These are phyloP conservation scores for Malus sylvestris DNA, from an alignment of 306 rosid species.

Conservation along the genomic window DNA sequence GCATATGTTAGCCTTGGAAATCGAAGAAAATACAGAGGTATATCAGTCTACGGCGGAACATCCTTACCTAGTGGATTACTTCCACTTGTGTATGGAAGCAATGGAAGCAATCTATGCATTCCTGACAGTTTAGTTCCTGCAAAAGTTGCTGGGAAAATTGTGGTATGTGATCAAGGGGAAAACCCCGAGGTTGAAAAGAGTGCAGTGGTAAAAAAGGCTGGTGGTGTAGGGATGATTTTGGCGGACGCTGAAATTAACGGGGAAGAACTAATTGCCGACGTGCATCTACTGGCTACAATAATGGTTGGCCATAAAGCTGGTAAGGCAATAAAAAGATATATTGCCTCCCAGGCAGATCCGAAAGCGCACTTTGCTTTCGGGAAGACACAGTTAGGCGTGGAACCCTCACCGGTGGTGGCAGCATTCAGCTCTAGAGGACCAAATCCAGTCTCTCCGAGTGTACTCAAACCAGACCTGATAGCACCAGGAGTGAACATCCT, in stretches of 20 bases:
- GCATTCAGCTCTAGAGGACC: slow-evolving; percentile 87
- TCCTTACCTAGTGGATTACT: slow-evolving; percentile 21
- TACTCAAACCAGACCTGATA: slow-evolving; percentile 75
- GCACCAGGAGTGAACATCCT: slow-evolving; percentile 79
- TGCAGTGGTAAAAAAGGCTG: slow-evolving; percentile 46
- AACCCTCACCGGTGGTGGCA: slow-evolving; percentile 68
- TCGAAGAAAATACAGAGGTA: slow-evolving; percentile 43
- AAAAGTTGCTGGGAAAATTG: slow-evolving; percentile 58
- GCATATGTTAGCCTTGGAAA: slow-evolving; percentile 49
- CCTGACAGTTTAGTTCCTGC: slow-evolving; percentile 28
- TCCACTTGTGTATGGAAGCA: slow-evolving; percentile 50
- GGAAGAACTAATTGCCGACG: slow-evolving; percentile 51
- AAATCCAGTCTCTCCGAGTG: slow-evolving; percentile 30
- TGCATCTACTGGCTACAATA: slow-evolving; percentile 46
- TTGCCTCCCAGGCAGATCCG: slow-evolving; percentile 31
- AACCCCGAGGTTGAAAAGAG: slow-evolving; percentile 32
- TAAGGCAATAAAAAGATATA: slow-evolving; percentile 42
- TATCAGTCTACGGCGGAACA: slow-evolving; percentile 46
- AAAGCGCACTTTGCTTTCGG: slow-evolving; percentile 34
- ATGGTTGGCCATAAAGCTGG: slow-evolving; percentile 47
- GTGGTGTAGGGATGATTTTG: slow-evolving; percentile 67
- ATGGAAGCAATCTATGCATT: slow-evolving; percentile 33
- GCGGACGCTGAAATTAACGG: slow-evolving; percentile 39
- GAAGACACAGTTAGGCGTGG: slow-evolving; percentile 42
- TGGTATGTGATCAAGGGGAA: slow-evolving; percentile 56